Base-by-base conservation (phyloP, 1,284 basidiomycete species). In the Tilletia caries region DNA sequence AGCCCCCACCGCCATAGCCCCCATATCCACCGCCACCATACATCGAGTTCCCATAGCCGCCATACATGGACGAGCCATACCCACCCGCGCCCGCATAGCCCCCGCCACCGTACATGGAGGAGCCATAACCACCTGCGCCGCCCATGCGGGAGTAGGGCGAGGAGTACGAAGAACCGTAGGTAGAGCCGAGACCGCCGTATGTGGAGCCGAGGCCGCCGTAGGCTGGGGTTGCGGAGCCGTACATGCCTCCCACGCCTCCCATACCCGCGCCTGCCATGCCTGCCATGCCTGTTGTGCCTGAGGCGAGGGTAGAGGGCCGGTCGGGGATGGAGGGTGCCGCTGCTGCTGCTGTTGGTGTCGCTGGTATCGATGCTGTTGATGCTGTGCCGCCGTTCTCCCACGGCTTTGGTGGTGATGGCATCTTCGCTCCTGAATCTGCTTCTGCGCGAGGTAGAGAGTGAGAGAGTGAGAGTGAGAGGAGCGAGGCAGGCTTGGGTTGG, bases 321-420 rank as follows among this genome's bases (percentile, higher is more conserved):
- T 83, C 81, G 3, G 81, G 81, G 29, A 82, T 32, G 23, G 77
- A 68, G 37, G 81, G 81, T 10, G 74, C 75, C 1, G 71, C 67
- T 15, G 69, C 68, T 1, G 72, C 68, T 18, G 73, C n/a, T 48
- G 70, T 69, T 48, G 66, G 41, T 37, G 72, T 54, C 10, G 75
- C 62, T 12, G 75, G 64, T 2, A 65, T 44, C 23, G 72, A 66
- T 20, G 69, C 54, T 12, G 68, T 73, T 46, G 71, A 67, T n/a
- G 70, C 69, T n/a, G 76, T 78, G 27, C 81, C 79, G 34, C 72
- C 74, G 20, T 71, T 71, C 70, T 83, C 81, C 81, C 81, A 83
- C 27, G 81, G 81, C 67, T 83, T 83, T 12, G 81, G 81, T 66
- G 81, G 81, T 20, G 80, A 78, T 12, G 76, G 76, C 79, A 82